A percentile compares a stretch with the other conserved stretches of the same genome.
phyloP scores from a whole-genome alignment of 202 grass and related monocot genomes.

The Setaria viridis region DNA sequence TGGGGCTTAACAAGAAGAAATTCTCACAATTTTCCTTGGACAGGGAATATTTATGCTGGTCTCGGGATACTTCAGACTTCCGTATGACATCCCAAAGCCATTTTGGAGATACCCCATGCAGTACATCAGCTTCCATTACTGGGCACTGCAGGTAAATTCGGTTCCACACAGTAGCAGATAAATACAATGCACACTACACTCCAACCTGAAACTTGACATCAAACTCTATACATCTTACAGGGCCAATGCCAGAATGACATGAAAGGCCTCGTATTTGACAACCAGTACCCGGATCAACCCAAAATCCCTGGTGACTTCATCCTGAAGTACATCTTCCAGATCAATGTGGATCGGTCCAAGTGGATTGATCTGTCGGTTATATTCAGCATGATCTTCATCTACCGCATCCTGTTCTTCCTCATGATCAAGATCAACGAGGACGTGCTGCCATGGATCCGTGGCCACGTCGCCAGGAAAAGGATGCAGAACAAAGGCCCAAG shows the following conservation, averaged over 20 bases:
- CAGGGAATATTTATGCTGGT: conserved; percentile 99
- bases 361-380: conserved; percentile 80
- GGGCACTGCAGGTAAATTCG: conserved; percentile 88
- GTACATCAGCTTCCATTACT: conserved; percentile 98
- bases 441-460: conserved; percentile 76
- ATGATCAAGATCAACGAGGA: conserved; percentile 98
- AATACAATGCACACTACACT: background rate
- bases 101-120: conserved; percentile 99
- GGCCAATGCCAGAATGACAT: conserved; percentile 97
- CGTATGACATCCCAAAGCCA: conserved; percentile 88
- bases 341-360: conserved; percentile 80
- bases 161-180: background rate
- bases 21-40: conserved; percentile 23
- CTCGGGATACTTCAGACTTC: conserved; percentile 97
- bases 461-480: conserved; percentile 82
- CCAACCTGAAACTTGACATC: conserved; percentile 29
- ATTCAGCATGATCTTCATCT: conserved; percentile 96
- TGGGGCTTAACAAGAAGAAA: conserved; percentile 3
- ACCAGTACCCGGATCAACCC: conserved; percentile 76
- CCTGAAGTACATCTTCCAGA: conserved; percentile 85
- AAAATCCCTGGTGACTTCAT: conserved; percentile 93
- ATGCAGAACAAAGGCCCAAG: conserved; percentile 68
- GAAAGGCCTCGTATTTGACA: conserved; percentile 83
- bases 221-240: conserved; percentile 49
- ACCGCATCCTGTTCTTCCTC: conserved; percentile 85